These are phyloP conservation scores for Guillardia theta DNA, from an alignment of 78 protist species.

Conservation along the genomic window DNA sequence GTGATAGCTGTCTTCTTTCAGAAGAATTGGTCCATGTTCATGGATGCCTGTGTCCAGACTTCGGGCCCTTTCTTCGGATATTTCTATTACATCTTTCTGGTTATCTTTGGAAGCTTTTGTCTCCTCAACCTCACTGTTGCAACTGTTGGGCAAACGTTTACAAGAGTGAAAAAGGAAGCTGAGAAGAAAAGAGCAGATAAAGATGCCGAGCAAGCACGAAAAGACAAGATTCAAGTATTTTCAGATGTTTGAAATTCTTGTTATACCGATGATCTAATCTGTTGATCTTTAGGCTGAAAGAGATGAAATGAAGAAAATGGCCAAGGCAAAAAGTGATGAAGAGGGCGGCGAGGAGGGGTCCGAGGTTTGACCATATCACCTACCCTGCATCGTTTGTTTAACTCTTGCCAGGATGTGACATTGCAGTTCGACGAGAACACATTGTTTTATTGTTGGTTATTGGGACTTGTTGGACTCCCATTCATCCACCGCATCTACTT, in stretches of 20 bases:
- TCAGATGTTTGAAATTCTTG: too few species aligned
- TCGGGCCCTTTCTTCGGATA: not conserved
- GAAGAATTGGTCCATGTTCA: not conserved
- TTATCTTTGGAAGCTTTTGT: not conserved
- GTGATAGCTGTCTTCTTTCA: not conserved
- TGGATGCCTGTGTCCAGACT: not conserved
- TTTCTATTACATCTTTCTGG: not conserved
- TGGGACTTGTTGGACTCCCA: not conserved
- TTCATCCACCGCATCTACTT: not conserved
- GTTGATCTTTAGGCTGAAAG: not conserved
- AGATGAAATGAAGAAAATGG: not conserved
- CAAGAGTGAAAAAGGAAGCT: not conserved
- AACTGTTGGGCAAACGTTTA: not conserved
- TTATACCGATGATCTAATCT: too few species aligned
- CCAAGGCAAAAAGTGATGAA: too few species aligned
- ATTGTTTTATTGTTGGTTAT: not conserved
- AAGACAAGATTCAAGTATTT: too few species aligned
- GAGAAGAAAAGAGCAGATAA: not conserved
- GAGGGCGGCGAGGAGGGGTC: too few species aligned
- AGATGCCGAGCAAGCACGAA: too few species aligned
- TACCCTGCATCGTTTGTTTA: too few species aligned
- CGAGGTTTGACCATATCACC: too few species aligned
- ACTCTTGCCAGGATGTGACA: not conserved
- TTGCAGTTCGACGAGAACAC: not conserved
- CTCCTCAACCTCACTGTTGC: constrained; percentile 4